A percentile compares a stretch with the other conserved stretches of the same genome.
phyloP scores from a whole-genome alignment of 768 basidiomycete species.

The Mycena sanguinolenta region DNA sequence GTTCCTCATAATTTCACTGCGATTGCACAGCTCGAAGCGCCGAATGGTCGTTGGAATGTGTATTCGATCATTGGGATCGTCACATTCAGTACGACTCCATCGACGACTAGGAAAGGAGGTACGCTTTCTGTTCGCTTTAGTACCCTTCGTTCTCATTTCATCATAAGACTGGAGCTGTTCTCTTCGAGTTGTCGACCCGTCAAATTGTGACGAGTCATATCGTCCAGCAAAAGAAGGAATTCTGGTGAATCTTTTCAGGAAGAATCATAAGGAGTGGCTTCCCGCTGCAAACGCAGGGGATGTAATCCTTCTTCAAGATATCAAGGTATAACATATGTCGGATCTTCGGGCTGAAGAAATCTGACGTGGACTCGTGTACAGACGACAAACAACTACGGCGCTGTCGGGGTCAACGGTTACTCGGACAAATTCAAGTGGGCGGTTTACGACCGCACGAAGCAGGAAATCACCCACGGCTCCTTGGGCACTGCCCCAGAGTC shows the following conservation, averaged over 20 bases:
- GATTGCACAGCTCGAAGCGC: conserved; percentile 1
- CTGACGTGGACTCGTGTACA: conserved; percentile 5
- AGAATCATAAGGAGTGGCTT: conserved; percentile 60
- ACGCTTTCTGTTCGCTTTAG: conserved; percentile 8
- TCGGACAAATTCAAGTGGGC: conserved; percentile 66
- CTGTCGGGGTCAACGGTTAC: conserved; percentile 54
- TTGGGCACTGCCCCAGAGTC: conserved; percentile 52
- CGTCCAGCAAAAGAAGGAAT: conserved; percentile 40
- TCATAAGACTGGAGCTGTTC: conserved; percentile 60
- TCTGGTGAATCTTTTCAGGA: conserved; percentile 66
- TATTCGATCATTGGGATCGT: conserved; percentile 29
- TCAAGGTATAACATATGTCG: conserved; percentile 57
- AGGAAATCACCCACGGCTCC: conserved; percentile 54
- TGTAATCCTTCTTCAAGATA: conserved; percentile 61
- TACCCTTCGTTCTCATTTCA: conserved; percentile 7
- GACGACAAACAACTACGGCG: conserved; percentile 42
- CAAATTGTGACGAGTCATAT: conserved; percentile 50
- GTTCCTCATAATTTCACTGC: conserved; percentile 5
- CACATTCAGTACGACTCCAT: neutral
- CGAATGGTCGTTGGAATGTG: neutral
- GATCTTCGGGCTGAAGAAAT: neutral
- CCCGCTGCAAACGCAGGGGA: conserved; percentile 64
- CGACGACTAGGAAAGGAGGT: conserved; percentile 40
- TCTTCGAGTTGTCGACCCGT: conserved; percentile 67
- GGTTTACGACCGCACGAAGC: conserved; percentile 58